These are phyloP conservation scores for Fonsecaea multimorphosa DNA, from an alignment of 2,329 filamentous ascomycete genomes.

Conservation along the genomic window DNA sequence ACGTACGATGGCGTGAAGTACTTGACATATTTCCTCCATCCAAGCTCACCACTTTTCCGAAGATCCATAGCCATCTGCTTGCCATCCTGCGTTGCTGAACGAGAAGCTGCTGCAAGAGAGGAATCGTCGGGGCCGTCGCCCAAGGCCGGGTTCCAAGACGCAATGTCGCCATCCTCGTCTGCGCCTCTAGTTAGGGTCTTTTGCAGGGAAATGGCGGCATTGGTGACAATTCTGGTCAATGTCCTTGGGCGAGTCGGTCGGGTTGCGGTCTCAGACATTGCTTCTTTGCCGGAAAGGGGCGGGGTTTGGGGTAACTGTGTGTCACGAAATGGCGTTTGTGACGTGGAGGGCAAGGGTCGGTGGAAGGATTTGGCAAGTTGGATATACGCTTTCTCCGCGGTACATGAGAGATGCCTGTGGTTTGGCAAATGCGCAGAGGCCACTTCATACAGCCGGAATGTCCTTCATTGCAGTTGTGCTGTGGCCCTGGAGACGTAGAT, in stretches of 20 bases:
- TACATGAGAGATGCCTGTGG: neutral
- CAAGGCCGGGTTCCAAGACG: slow-evolving; percentile 24
- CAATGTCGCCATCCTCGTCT: slow-evolving; percentile 21
- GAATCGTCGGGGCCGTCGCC: slow-evolving; percentile 11
- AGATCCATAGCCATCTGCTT: slow-evolving; percentile 14
- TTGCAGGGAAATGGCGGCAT: slow-evolving; percentile 16
- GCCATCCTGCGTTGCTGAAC: slow-evolving; percentile 12
- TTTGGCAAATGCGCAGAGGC: too few species aligned
- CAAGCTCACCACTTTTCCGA: slow-evolving; percentile 18
- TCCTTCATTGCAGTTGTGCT: neutral
- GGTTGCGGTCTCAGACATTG: slow-evolving; percentile 14
- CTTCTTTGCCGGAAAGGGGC: neutral
- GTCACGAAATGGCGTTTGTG: slow-evolving; percentile 18
- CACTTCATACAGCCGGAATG: neutral
- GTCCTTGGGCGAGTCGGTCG: slow-evolving; percentile 16
- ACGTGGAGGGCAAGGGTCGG: slow-evolving; percentile 7
- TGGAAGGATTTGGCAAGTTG: neutral
- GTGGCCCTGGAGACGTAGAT: neutral
- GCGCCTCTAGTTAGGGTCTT: slow-evolving; percentile 20
- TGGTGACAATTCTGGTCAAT: slow-evolving; percentile 19
- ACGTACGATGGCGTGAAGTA: slow-evolving; percentile 32
- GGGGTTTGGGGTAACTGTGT: slow-evolving; percentile 14
- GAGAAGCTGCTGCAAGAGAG: slow-evolving; percentile 10
- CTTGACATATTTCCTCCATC: slow-evolving; percentile 30
- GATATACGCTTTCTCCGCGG: slow-evolving; percentile 19